These are phyloP conservation scores for Pseudopithomyces maydicus DNA, from an alignment of 2,329 filamentous ascomycete species.

Conservation along the genomic window DNA sequence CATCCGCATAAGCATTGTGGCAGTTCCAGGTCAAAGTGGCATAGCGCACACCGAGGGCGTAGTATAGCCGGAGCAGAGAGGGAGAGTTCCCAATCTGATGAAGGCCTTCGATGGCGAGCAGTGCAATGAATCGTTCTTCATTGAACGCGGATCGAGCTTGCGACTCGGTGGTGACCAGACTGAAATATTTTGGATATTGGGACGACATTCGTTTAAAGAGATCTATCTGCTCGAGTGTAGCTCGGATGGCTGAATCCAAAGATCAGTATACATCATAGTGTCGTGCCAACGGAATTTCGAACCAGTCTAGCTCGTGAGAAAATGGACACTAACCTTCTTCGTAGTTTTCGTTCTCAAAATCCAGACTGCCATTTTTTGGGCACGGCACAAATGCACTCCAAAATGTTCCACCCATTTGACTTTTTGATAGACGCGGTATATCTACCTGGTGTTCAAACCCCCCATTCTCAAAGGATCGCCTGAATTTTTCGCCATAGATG, in stretches of 20 bases:
- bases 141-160: conserved; percentile 62
- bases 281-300: no score
- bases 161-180: conserved; percentile 61
- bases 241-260: conserved; percentile 58
- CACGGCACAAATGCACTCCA: conserved; percentile 88
- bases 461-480: conserved; percentile 73
- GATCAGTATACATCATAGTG: conserved; percentile 11
- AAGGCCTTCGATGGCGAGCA: conserved; percentile 62
- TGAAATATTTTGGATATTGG: conserved; percentile 72
- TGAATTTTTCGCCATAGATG: conserved; percentile 77
- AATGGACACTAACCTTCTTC: conserved; percentile 59
- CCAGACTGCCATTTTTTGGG: conserved; percentile 64
- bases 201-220: conserved; percentile 68
- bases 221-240: conserved; percentile 77
- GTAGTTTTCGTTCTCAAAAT: conserved; percentile 77
- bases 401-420: conserved; percentile 82
- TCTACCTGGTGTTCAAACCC: conserved; percentile 75
- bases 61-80: conserved; percentile 74
- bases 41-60: conserved; percentile 82
- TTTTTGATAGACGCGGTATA: conserved; percentile 72
- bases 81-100: conserved; percentile 91
- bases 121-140: conserved; percentile 40
- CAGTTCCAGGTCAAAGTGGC: conserved; percentile 94
- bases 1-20: conserved; percentile 87
- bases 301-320: background rate